A percentile compares a stretch with the other conserved stretches of the same genome.
Conservation (phyloP, 164 flowering plant species). For the Chloranthus sessilifolius region DNA sequence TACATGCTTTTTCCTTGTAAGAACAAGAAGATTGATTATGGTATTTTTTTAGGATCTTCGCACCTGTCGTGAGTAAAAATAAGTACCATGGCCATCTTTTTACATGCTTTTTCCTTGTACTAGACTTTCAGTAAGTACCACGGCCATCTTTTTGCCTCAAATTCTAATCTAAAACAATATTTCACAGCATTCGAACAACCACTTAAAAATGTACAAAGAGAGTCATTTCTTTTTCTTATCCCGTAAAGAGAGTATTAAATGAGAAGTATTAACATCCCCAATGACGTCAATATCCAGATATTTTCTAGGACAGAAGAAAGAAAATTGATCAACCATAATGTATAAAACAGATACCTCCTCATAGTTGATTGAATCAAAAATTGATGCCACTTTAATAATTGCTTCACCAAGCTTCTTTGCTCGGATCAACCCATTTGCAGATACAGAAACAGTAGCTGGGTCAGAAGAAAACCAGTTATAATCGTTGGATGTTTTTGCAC, state of each 20-base stretch:
- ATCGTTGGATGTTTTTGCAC: constrained; percentile 60
- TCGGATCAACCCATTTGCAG: constrained; percentile 66
- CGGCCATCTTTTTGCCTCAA: not conserved
- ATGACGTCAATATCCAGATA: not conserved
- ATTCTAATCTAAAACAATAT: not conserved
- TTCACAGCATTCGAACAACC: too few relatives aligned
- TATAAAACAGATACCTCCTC: constrained; percentile 57
- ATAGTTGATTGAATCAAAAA: constrained; percentile 65
- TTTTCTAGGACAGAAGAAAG: not conserved
- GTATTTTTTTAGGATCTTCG: too few relatives aligned
- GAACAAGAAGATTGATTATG: too few relatives aligned
- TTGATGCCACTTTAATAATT: constrained; percentile 65
- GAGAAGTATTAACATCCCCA: not conserved
- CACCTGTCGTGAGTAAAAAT: too few relatives aligned
- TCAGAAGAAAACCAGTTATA: constrained; percentile 91
- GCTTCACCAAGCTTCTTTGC: constrained; percentile 84
- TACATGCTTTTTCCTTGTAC: too few relatives aligned
- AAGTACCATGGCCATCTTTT: too few relatives aligned
- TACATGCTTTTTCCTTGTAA: too few relatives aligned
- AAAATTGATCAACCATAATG: constrained; percentile 6
- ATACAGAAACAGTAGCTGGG: constrained; percentile 47
- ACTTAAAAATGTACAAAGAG: not conserved
- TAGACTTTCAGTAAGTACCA: too few relatives aligned
- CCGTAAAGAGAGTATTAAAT: not conserved
- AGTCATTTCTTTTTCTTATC: too few relatives aligned